Conservation (phyloP, 2,329 filamentous ascomycete genomes). For the Shiraia sp. region DNA sequence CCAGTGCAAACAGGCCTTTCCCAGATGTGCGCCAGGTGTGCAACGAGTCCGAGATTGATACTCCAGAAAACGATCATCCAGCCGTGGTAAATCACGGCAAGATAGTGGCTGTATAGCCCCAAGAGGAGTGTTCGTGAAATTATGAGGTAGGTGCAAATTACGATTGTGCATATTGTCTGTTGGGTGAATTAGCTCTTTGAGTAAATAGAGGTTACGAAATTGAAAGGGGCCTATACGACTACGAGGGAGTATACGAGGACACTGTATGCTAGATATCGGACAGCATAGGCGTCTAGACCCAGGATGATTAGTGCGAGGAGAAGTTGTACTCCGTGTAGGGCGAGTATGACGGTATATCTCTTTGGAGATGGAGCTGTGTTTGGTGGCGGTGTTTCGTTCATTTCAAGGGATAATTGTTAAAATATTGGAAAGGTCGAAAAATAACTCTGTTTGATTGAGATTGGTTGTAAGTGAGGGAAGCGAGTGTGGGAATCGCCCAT, state of each 20-base stretch:
- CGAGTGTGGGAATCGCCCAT: too few relatives aligned
- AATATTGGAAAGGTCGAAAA: too few relatives aligned
- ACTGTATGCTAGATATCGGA: conserved; percentile 20
- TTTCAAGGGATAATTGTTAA: too few relatives aligned
- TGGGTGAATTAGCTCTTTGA: not conserved
- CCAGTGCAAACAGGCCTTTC: conserved; percentile 11
- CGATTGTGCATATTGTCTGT: conserved; percentile 24
- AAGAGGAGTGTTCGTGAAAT: conserved; percentile 17
- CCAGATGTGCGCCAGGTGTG: conserved; percentile 28
- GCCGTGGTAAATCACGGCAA: conserved; percentile 9
- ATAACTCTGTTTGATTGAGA: too few relatives aligned
- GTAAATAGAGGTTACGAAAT: not conserved
- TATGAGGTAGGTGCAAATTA: conserved; percentile 52
- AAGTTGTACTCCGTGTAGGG: conserved; percentile 27
- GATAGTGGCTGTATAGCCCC: conserved; percentile 1
- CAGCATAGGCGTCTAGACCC: conserved; percentile 54
- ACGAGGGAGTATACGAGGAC: not conserved
- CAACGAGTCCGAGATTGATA: conserved; percentile 30
- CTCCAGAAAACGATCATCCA: conserved; percentile 58
- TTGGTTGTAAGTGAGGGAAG: too few relatives aligned
- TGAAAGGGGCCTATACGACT: too few relatives aligned
- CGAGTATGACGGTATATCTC: too few relatives aligned
- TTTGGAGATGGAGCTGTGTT: too few relatives aligned
- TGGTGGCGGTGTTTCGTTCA: too few relatives aligned
- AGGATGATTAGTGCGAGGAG: conserved; percentile 53